Base-by-base conservation (phyloP, 768 basidiomycete species). In the Suillus plorans region DNA sequence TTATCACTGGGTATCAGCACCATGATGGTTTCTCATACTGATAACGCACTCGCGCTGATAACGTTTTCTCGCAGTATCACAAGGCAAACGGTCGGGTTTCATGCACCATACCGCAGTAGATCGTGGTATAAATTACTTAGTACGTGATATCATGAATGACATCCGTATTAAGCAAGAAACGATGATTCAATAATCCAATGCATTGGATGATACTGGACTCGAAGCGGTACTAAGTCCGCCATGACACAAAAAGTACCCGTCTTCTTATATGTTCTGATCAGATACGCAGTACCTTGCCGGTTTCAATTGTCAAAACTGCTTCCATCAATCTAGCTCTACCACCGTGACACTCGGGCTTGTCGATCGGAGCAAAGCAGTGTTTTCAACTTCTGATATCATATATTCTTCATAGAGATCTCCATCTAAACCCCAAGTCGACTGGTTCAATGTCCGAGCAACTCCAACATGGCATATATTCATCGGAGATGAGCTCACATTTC, bases 361-460 rank as follows among this genome's bases (percentile, higher is more conserved):
- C 41, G 28, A 59, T 59, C 41, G 18, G 12, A 42, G 58, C 18
- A 59, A 59, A 13, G 58, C 58, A 42, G 25, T 16, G 41, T 31
- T 59, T 44, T 34, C 53, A 34, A 42, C 58, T 59, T 41, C 58
- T 28, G 22, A 58, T 25, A 58, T 57, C 56, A 57, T 57, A 22
- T 25, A 28, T 42, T 64, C 25, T 36, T 63, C 28, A 57, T 66
- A 31, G 6, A 53, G 64, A 57, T 36, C 50, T 25, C 39, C 50
- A 52, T 37, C 25, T 59, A 59, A 59, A 59, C 41, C 58, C 58
- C 58, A 42, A 28, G 25, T 58, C 57, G 18, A 42, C 58, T 20
- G 18, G 18, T 59, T 59, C 58, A 64, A 64, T 53, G 50, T 41
- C 63, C 37, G 49, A 42, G 13, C 20, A 42, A 18, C 57, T 58